These are phyloP conservation scores for Colletotrichum incanum DNA, from an alignment of 2,329 filamentous ascomycete species.

Conservation along the genomic window DNA sequence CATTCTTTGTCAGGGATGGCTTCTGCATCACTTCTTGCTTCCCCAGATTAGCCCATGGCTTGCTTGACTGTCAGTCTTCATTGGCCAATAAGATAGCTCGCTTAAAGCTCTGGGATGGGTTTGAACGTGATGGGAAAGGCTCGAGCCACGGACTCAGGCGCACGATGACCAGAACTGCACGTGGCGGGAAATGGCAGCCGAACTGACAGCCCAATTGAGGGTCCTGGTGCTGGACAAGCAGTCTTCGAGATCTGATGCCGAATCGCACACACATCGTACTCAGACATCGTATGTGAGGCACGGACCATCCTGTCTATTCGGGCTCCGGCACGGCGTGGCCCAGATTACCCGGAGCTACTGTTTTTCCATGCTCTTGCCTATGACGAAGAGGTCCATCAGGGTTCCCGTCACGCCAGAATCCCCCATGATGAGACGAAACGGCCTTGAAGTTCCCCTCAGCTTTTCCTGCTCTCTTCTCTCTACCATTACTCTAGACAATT, in stretches of 20 bases:
- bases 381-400: slow-evolving; percentile 36
- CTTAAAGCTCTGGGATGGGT: no score
- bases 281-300: background rate
- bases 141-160: background rate
- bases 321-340: slow-evolving; percentile 3
- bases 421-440: slow-evolving; percentile 38
- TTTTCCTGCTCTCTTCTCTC: background rate
- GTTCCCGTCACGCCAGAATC: slow-evolving; percentile 37
- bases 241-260: background rate
- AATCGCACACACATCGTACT: background rate
- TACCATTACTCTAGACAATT: background rate
- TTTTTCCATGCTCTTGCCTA: slow-evolving; percentile 32
- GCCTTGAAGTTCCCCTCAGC: slow-evolving; percentile 14
- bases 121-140: background rate
- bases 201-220: background rate
- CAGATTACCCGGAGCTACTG: slow-evolving; percentile 21
- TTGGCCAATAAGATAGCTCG: background rate
- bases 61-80: background rate
- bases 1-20: background rate
- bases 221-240: background rate
- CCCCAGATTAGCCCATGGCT: background rate
- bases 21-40: slow-evolving; percentile 1
- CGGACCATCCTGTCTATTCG: slow-evolving; percentile 9
- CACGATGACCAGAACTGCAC: background rate
- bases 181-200: background rate